Evolutionary conservation across 2,329 filamentous ascomycete genomes (phyloP).

Genomic region (Curvularia hawaiiensis): DNA sequence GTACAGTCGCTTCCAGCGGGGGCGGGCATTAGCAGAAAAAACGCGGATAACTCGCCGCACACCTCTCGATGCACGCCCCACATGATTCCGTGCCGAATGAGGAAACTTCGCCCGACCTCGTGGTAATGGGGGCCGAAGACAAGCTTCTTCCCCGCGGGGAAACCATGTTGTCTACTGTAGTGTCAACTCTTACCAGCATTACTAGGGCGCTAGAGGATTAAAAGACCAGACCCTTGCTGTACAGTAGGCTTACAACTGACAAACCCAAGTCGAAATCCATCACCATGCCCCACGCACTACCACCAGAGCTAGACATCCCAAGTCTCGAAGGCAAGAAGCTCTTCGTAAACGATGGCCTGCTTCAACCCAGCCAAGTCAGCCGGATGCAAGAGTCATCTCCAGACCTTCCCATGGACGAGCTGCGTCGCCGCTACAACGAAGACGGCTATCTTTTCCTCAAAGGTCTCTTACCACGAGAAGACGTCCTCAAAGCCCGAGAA

Average conservation of each 20-base stretch:
- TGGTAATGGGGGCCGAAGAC: neutral
- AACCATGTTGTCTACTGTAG: neutral
- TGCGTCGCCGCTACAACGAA: conserved; percentile 53
- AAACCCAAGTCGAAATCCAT: neutral
- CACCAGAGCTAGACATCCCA: conserved; percentile 27
- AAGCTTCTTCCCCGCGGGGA: neutral
- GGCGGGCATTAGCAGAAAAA: conserved; percentile 7
- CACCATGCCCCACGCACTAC: conserved; percentile 44
- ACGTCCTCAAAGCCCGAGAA: conserved; percentile 59
- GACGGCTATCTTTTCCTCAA: conserved; percentile 64
- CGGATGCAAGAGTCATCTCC: conserved; percentile 52
- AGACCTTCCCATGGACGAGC: conserved; percentile 53
- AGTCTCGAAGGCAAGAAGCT: conserved; percentile 41
- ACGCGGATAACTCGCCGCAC: conserved; percentile 12
- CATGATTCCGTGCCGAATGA: conserved; percentile 17
- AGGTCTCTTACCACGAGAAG: conserved; percentile 57
- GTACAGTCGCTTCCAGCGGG: neutral
- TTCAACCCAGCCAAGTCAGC: conserved; percentile 52
- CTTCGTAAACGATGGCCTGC: conserved; percentile 54
- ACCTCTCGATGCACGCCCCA: conserved; percentile 23
- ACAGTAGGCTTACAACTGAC: neutral
- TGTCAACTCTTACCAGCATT: neutral
- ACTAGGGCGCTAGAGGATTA: neutral
- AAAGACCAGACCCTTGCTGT: neutral
- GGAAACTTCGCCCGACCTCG: conserved; percentile 20